phyloP scores from a whole-genome alignment of 2,329 filamentous ascomycete genomes.

The Aspergillus sp. region DNA sequence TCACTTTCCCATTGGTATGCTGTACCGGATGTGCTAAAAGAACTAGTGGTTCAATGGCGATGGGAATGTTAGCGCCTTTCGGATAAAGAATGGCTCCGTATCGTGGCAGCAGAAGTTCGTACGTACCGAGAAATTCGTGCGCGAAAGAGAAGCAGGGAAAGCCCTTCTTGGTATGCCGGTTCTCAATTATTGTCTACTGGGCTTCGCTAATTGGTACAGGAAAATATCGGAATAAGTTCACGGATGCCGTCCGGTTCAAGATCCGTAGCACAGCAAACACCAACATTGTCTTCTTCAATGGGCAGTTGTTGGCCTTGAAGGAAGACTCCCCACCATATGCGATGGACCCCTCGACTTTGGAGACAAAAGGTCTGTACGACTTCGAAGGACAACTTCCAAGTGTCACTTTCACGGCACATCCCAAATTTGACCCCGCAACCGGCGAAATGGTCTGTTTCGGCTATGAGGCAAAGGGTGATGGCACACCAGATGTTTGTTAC shows the following conservation, averaged over 20 bases:
- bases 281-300: conserved; percentile 61
- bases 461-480: conserved; percentile 47
- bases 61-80: conserved; percentile 43
- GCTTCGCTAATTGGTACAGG: conserved; percentile 37
- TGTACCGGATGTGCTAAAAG: background rate
- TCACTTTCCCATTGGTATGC: background rate
- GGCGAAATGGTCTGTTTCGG: conserved; percentile 56
- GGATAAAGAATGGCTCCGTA: conserved; percentile 35
- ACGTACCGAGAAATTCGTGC: conserved; percentile 43
- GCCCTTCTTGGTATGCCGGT: conserved; percentile 28
- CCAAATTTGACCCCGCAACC: conserved; percentile 54
- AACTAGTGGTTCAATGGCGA: conserved; percentile 44
- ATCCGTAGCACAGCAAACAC: conserved; percentile 53
- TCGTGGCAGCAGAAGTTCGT: conserved; percentile 43
- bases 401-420: conserved; percentile 54
- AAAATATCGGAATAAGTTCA: conserved; percentile 45
- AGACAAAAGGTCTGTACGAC: conserved; percentile 53
- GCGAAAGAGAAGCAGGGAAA: conserved; percentile 41
- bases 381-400: conserved; percentile 51
- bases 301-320: conserved; percentile 51
- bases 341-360: conserved; percentile 51
- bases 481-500: conserved; percentile 42
- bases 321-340: conserved; percentile 56
- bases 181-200: no score
- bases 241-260: conserved; percentile 39